These are phyloP conservation scores for Antonospora locustae DNA, from an alignment of 371 early-diverging fungal species.

Conservation along the genomic window DNA sequence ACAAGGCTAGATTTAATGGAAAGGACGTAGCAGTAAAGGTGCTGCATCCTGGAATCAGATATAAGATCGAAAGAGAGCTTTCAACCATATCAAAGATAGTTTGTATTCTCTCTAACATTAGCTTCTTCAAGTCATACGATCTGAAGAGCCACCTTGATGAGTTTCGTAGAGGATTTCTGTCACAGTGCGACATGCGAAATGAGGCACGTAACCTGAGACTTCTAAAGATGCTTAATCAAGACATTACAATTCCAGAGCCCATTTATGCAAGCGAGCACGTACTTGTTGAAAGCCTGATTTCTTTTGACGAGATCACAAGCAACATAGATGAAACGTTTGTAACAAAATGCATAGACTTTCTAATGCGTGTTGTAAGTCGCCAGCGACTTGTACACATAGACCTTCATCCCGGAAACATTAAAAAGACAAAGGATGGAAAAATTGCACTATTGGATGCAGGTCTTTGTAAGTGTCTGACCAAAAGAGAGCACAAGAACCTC, in stretches of 20 bases:
- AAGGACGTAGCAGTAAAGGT: conserved; percentile 75
- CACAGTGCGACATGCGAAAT: conserved; percentile 67
- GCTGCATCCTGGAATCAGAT: conserved; percentile 65
- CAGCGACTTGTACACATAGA: conserved; percentile 56
- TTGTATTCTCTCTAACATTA: background rate
- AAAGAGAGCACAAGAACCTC: conserved; percentile 64
- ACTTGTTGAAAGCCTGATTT: conserved; percentile 15
- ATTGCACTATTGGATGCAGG: conserved; percentile 71
- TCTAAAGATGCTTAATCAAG: conserved; percentile 56
- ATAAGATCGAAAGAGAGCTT: conserved; percentile 60
- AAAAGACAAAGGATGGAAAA: background rate
- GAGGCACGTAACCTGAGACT: conserved; percentile 64
- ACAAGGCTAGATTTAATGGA: conserved; percentile 51
- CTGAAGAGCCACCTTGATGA: conserved; percentile 68
- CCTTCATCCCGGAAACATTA: conserved; percentile 37
- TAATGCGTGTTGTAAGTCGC: conserved; percentile 59
- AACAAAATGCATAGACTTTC: conserved; percentile 44
- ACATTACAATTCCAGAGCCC: conserved; percentile 30
- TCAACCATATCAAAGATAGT: background rate
- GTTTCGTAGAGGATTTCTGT: conserved; percentile 75
- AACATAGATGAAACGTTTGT: conserved; percentile 56
- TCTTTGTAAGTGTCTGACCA: conserved; percentile 63
- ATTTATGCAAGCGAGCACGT: conserved; percentile 24
- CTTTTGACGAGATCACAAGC: conserved; percentile 8
- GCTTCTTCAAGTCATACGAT: conserved; percentile 59